Percentiles rank a stretch among this genome's conserved stretches.
Conservation (phyloP, 2,329 filamentous ascomycete species). For the Venturia nashicola region DNA sequence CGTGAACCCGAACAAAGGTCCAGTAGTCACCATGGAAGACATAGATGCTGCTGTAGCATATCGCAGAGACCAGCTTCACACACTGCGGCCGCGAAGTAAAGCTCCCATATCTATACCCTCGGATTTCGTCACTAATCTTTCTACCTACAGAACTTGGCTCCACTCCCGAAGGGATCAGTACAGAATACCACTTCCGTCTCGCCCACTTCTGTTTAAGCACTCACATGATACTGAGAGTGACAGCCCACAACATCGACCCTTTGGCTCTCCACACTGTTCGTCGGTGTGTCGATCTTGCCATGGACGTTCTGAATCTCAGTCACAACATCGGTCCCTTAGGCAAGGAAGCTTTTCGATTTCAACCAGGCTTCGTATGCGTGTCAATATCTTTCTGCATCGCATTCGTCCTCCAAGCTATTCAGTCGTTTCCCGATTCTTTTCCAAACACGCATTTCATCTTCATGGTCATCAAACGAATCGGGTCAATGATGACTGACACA, state of each 20-base stretch:
- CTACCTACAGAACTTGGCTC: neutral
- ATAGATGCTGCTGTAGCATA: conserved; percentile 1
- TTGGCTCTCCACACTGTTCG: neutral
- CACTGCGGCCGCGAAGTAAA: neutral
- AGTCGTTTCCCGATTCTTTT: neutral
- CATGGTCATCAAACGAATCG: neutral
- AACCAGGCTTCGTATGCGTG: neutral
- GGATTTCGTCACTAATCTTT: neutral
- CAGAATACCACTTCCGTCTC: neutral
- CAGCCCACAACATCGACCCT: neutral
- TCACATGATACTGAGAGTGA: neutral
- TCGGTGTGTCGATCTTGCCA: neutral
- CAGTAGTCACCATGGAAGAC: neutral
- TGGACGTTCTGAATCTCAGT: neutral
- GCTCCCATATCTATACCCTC: neutral
- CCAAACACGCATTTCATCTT: neutral
- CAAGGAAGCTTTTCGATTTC: neutral
- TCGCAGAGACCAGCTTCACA: neutral
- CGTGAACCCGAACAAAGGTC: neutral
- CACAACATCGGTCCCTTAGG: neutral
- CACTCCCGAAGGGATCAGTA: neutral
- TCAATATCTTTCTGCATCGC: neutral
- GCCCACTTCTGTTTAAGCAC: neutral
- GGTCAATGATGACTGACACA: neutral
- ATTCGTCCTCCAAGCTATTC: neutral